Percentiles rank a stretch among this genome's conserved stretches.
phyloP scores from a whole-genome alignment of 352 stramenopile species.

The Globisporangium nagaii region DNA sequence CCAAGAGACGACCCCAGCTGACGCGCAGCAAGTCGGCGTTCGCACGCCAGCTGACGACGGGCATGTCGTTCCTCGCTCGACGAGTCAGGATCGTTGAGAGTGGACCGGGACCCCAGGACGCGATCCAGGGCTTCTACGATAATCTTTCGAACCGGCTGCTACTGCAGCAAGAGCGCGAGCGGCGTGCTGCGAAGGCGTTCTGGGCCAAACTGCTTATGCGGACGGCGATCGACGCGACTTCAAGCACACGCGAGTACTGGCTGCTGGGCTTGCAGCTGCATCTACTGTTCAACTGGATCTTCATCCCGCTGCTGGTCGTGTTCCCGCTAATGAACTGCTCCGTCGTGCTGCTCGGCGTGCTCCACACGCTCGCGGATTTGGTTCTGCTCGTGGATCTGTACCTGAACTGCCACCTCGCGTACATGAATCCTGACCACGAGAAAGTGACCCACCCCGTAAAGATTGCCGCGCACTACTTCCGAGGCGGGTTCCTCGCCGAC shows the following conservation, averaged over 20 bases:
- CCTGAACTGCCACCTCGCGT: conserved; percentile 38
- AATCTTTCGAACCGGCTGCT: conserved; percentile 16
- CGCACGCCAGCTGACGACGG: conserved; percentile 6
- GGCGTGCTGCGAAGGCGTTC: conserved; percentile 1
- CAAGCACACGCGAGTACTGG: conserved; percentile 17
- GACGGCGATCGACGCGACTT: conserved; percentile 3
- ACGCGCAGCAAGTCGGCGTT: conserved; percentile 24
- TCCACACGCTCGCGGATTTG: conserved; percentile 27
- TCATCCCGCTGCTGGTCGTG: conserved; percentile 30
- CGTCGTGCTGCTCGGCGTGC: conserved; percentile 8
- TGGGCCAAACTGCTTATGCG: conserved; percentile 12
- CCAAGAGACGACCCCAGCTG: conserved; percentile 2
- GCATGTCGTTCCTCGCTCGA: background rate
- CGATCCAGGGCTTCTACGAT: conserved; percentile 19
- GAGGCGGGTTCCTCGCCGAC: conserved; percentile 22
- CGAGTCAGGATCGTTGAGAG: background rate
- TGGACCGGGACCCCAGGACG: background rate
- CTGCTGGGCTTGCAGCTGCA: conserved; percentile 33
- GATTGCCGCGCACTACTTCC: conserved; percentile 22
- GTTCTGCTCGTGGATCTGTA: conserved; percentile 39
- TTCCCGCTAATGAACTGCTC: conserved; percentile 27
- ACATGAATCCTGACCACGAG: conserved; percentile 18
- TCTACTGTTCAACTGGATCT: conserved; percentile 31
- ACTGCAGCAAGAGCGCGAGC: conserved; percentile 8
- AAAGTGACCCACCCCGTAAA: conserved; percentile 17